Evolutionary conservation across 176 grass and related monocot genomes (phyloP).

Genomic region (Eragrostis curvula): DNA sequence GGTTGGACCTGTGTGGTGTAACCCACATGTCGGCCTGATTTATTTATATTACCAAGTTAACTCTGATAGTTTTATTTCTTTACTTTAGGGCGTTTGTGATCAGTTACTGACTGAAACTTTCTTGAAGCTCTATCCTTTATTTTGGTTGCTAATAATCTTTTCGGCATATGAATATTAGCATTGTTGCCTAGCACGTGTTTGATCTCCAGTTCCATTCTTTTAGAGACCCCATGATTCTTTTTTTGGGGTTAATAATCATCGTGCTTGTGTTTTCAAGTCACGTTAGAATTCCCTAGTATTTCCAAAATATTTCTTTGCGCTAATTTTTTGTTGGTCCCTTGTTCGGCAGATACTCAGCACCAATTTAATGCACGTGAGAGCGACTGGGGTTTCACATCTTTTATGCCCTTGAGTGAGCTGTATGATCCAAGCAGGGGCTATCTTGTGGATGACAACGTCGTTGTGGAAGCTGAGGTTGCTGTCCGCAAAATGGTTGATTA

Average conservation of each 20-base stretch:
- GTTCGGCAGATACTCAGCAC: slow-evolving; percentile 89
- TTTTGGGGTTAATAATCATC: slow-evolving; percentile 10
- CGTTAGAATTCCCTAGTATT: slow-evolving; percentile 21
- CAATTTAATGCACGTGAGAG: slow-evolving; percentile 98
- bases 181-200: slow-evolving; percentile 7
- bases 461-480: slow-evolving; percentile 95
- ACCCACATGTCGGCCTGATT: neutral
- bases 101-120: slow-evolving; percentile 1
- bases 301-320: slow-evolving; percentile 27
- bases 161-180: neutral
- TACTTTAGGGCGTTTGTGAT: slow-evolving; percentile 11
- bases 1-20: neutral
- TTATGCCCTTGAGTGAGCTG: slow-evolving; percentile 96
- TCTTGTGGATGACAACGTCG: slow-evolving; percentile 76
- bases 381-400: slow-evolving; percentile 99
- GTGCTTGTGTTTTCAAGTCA: neutral
- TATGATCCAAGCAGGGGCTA: slow-evolving; percentile 94
- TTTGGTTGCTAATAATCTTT: neutral
- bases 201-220: slow-evolving; percentile 1
- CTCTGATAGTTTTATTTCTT: slow-evolving; percentile 17
- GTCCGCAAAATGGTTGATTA: slow-evolving; percentile 89
- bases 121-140: slow-evolving; percentile 4
- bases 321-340: slow-evolving; percentile 37
- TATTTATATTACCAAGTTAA: neutral
- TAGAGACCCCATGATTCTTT: neutral